Base-by-base conservation (phyloP, 139 green algal species). In the Chlamydomonas sp. region DNA sequence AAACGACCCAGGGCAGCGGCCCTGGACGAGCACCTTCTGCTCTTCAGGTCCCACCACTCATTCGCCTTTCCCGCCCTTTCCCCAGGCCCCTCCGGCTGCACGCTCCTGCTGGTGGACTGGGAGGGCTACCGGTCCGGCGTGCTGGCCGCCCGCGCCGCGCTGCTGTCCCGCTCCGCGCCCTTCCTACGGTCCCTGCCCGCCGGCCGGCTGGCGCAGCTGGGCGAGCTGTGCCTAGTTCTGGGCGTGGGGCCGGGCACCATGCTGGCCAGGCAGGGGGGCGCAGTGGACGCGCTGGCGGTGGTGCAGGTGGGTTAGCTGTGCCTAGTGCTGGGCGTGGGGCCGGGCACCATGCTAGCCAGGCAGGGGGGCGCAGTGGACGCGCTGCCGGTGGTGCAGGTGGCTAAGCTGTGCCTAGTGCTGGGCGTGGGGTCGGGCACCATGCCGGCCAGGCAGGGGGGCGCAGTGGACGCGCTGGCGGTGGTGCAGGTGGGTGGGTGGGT, bases 71-170 rank as follows among this genome's bases (percentile, higher is more conserved):
- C 72, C 72, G 7, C 6, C 72, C 72, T n/a, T n/a, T n/a, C 74
- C 2, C 16, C 73, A 87, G 83, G 83, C 16, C 83, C 83, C 61
- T 20, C 71, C 72, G 83, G 83, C 71, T 87, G 83, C 62, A 73
- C 80, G 31, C 12, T 87, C n/a, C 73, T 87, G 31, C 72, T 80
- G 14, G 83, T 87, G 71, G 83, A 87, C 83, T 87, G 83, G 83
- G 83, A 87, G 63, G 71, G 73, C 10, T 87, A 87, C 73, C 59
- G 64, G 83, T 7, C 18, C 31, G 83, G 83, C 61, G 61, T 87
- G 62, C 62, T 87, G 83, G 63, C n/a, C 0, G 83, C 73, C 12
- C 83, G 83, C 49, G 73, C 72, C 16, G 83, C 18, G 14, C 4
- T 80, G 72, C 83, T 87, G 71, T 3, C 73, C 5, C 83, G 83